These are phyloP conservation scores for Platanthera guangdongensis DNA, from an alignment of 106 monocot genomes.

Conservation along the genomic window DNA sequence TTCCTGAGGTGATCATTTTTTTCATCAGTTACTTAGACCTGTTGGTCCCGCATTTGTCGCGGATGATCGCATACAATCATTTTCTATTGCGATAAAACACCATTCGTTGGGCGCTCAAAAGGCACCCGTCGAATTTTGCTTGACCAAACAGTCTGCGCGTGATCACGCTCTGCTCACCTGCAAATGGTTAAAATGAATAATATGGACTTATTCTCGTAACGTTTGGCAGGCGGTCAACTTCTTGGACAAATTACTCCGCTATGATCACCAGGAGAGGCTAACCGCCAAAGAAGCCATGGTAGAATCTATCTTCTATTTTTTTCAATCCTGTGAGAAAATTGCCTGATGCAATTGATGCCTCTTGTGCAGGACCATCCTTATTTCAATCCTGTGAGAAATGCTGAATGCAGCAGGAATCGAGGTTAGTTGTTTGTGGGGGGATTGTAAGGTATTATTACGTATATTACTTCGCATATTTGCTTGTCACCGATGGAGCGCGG, in stretches of 20 bases:
- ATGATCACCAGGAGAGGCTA: conserved; percentile 89
- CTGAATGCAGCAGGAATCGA: conserved; percentile 43
- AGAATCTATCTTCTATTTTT: neutral
- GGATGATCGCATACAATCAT: neutral
- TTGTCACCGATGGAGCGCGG: too few species aligned
- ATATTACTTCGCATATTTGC: too few species aligned
- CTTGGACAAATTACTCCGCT: conserved; percentile 68
- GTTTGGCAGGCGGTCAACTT: conserved; percentile 72
- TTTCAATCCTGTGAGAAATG: conserved; percentile 63
- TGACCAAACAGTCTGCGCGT: too few species aligned
- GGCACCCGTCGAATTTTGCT: too few species aligned
- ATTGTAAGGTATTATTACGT: too few species aligned
- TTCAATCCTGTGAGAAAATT: neutral
- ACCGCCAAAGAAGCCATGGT: conserved; percentile 98
- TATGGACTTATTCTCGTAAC: neutral
- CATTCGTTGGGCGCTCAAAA: neutral
- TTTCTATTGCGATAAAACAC: neutral
- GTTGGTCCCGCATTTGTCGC: too few species aligned
- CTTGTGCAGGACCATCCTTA: conserved; percentile 67
- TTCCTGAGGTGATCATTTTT: conserved; percentile 49
- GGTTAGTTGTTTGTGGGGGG: neutral
- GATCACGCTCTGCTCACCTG: neutral
- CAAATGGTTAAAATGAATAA: neutral
- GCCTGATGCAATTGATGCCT: neutral
- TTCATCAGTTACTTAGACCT: too few species aligned